These are phyloP conservation scores for Cicer judaicum DNA, from an alignment of 306 rosid species.

Conservation along the genomic window DNA sequence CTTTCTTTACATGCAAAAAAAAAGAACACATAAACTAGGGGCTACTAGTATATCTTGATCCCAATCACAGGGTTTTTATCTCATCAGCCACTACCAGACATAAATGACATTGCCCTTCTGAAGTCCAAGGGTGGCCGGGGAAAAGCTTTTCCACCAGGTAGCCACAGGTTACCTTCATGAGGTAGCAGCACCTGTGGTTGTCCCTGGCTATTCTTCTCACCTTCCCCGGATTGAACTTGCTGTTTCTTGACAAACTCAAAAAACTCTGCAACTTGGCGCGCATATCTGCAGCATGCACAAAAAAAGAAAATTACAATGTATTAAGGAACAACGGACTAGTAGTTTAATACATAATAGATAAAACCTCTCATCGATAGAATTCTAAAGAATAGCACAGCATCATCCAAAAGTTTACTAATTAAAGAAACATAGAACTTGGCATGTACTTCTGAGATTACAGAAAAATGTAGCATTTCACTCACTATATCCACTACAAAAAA, in stretches of 20 bases:
- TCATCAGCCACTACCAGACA: constrained; percentile 59
- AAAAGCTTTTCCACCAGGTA: constrained; percentile 70
- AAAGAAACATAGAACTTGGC: neutral
- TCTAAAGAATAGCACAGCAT: constrained; percentile 7
- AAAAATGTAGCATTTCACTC: neutral
- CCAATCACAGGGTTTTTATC: constrained; percentile 7
- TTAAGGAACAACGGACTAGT: neutral
- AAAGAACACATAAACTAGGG: constrained; percentile 42
- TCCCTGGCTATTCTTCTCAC: constrained; percentile 52
- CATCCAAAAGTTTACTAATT: neutral
- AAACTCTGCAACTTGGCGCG: constrained; percentile 91
- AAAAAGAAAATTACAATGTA: neutral
- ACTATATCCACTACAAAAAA: neutral
- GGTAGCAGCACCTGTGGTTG: constrained; percentile 68
- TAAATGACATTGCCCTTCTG: constrained; percentile 69
- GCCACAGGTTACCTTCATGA: constrained; percentile 70
- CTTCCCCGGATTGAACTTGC: constrained; percentile 58
- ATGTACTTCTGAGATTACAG: neutral
- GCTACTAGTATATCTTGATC: constrained; percentile 34
- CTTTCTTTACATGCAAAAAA: constrained; percentile 61
- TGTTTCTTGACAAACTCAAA: constrained; percentile 91
- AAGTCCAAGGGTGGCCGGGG: constrained; percentile 72
- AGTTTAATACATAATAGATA: neutral
- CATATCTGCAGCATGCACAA: constrained; percentile 71
- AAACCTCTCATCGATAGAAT: constrained; percentile 7